A percentile compares a stretch with the other conserved stretches of the same genome.
phyloP scores from a whole-genome alignment of 805 yeast species.

The Metschnikowia koreensis region DNA sequence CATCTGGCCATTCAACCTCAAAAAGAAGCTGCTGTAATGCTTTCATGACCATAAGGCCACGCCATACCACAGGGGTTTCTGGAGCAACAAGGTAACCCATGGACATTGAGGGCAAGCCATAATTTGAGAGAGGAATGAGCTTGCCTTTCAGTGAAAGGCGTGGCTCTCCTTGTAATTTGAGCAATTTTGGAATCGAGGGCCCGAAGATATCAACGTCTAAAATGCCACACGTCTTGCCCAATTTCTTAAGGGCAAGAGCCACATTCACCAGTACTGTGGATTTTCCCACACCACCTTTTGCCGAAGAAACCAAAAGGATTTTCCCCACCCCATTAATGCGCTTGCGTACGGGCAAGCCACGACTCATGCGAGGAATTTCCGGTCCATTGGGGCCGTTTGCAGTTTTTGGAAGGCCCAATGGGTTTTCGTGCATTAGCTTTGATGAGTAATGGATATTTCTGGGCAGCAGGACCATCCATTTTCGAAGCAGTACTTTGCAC shows the following conservation, averaged over 20 bases:
- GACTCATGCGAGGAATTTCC: slow-evolving; percentile 35
- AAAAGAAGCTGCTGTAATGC: slow-evolving; percentile 81
- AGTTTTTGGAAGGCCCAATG: slow-evolving; percentile 37
- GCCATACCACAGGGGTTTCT: slow-evolving; percentile 74
- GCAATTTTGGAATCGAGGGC: slow-evolving; percentile 73
- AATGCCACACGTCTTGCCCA: slow-evolving; percentile 61
- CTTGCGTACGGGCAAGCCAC: slow-evolving; percentile 55
- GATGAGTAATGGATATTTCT: neutral
- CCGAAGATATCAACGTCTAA: slow-evolving; percentile 84
- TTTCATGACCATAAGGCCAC: slow-evolving; percentile 84
- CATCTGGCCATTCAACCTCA: slow-evolving; percentile 69
- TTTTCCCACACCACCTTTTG: slow-evolving; percentile 82
- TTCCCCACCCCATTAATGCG: slow-evolving; percentile 59
- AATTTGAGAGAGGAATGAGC: slow-evolving; percentile 65
- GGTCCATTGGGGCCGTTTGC: slow-evolving; percentile 6
- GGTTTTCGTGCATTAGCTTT: slow-evolving; percentile 31
- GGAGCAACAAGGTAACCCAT: slow-evolving; percentile 78
- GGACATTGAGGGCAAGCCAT: slow-evolving; percentile 81
- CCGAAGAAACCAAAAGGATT: slow-evolving; percentile 66
- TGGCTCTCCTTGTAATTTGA: slow-evolving; percentile 72
- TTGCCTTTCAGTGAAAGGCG: slow-evolving; percentile 50
- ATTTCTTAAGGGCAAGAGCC: slow-evolving; percentile 56
- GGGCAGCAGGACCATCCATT: neutral
- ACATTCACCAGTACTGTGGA: slow-evolving; percentile 71
- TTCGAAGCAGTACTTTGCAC: too few species aligned